Evolutionary conservation across 345 rosid genomes (phyloP), one percentile per base, ranked within the genome.

Genomic region (Camelina sativa): DNA sequence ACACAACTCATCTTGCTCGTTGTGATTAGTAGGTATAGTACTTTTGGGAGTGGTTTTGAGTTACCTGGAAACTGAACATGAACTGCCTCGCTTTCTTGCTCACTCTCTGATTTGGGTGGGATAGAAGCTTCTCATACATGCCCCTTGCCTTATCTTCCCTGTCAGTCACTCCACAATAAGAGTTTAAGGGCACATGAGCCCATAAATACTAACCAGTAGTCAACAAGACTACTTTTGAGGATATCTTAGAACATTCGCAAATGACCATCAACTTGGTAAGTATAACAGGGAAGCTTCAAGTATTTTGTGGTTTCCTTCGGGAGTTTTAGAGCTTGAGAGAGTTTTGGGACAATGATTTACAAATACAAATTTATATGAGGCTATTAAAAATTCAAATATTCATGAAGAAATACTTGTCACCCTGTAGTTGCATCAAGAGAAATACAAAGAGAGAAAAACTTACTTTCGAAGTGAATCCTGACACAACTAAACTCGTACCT

Each of bases 61-160:
- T 73, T 85, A 93, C 98, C 98, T 89, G 84, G 80, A 93, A 93
- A 81, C 96, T 89, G 89, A 84, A 89, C 72, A 85, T 43, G 67
- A 91, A 86, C 76, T 89, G 91, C 57, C 74, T 84, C 2, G 98
- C 96, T 84, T 76, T 81, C 89, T 87, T 93, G 83, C 89, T 85
- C 63, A 93, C 90, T 75, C 75, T 54, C 16, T 84, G 80, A 73
- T 75, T 89, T 16, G 98, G 90, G 78, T 91, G 97, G 13, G 89
- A 85, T 65, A 83, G 88, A 69, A 93, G 97, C 84, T 87, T 93
- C 82, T 88, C 96, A 17, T 93, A 93, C 97, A 93, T 81, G 9
- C 79, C 15, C 32, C 75, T 87, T 76, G 98, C 98, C 79, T 86
- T 87, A 25, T 79, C 81, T 80, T 73, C 10, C 83, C 98, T 91